Conservation (phyloP, 495 filamentous ascomycete genomes). For the Arthonia radiata region DNA sequence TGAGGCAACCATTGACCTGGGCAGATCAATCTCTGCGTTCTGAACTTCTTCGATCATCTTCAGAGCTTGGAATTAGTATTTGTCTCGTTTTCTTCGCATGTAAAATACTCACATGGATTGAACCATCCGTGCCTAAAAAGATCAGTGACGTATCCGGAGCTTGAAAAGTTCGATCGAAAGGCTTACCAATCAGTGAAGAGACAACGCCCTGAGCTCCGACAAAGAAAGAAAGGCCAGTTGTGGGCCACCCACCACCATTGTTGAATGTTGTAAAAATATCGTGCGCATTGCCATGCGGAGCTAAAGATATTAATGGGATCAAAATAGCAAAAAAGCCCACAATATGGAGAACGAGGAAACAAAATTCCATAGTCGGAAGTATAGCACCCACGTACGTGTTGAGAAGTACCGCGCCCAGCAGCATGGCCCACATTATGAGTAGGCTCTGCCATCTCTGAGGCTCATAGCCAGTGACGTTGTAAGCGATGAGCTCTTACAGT, state of each 20-base stretch:
- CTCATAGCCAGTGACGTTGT: constrained; percentile 22
- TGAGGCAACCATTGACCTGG: constrained; percentile 11
- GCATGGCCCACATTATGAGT: constrained; percentile 27
- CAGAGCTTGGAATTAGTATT: too few species aligned
- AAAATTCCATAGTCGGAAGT: constrained; percentile 29
- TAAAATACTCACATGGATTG: too few species aligned
- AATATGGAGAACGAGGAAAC: constrained; percentile 35
- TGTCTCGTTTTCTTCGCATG: too few species aligned
- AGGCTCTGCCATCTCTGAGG: constrained; percentile 34
- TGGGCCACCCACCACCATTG: constrained; percentile 31
- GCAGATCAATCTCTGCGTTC: constrained; percentile 9
- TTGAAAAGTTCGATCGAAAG: too few species aligned
- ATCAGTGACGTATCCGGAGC: too few species aligned
- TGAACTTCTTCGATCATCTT: constrained; percentile 15
- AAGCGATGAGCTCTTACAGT: constrained; percentile 32
- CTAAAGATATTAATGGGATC: constrained; percentile 30
- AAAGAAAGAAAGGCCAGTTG: constrained; percentile 24
- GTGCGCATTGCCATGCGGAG: constrained; percentile 18
- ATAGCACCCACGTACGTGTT: constrained; percentile 28
- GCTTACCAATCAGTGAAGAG: constrained; percentile 16
- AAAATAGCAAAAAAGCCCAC: constrained; percentile 36
- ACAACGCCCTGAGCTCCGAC: constrained; percentile 29
- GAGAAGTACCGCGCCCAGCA: constrained; percentile 24
- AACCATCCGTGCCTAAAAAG: too few species aligned
- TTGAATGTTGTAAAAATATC: constrained; percentile 27